Percentiles rank a stretch among this genome's conserved stretches.
These are phyloP conservation scores for Peronospora destructor DNA, from an alignment of 352 stramenopile genomes.

Conservation along the genomic window DNA sequence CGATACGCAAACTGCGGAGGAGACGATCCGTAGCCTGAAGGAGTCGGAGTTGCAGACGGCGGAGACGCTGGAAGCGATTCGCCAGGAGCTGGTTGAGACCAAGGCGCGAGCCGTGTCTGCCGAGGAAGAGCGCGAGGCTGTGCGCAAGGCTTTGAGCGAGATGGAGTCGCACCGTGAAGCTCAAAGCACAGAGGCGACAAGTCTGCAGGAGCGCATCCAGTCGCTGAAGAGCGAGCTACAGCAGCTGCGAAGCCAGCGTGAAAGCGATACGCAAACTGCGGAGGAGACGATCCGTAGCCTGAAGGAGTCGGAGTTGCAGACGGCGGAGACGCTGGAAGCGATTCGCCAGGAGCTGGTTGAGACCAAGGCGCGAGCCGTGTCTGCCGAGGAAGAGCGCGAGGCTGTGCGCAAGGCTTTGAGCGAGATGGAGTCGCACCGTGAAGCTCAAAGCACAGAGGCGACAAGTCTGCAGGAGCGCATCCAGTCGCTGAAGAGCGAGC, in stretches of 20 bases:
- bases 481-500: constrained; percentile 18
- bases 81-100: constrained; percentile 18
- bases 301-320: constrained; percentile 16
- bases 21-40: constrained; percentile 22
- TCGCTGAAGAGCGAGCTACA: constrained; percentile 22
- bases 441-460: constrained; percentile 14
- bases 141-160: constrained; percentile 12
- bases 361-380: constrained; percentile 11
- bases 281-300: constrained; percentile 20
- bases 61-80: constrained; percentile 15
- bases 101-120: constrained; percentile 11
- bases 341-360: constrained; percentile 22
- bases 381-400: constrained; percentile 16
- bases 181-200: constrained; percentile 9
- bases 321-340: constrained; percentile 11
- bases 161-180: constrained; percentile 14
- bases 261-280: constrained; percentile 12
- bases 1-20: constrained; percentile 13
- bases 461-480: constrained; percentile 6
- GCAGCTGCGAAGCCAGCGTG: constrained; percentile 17
- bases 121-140: constrained; percentile 18
- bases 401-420: constrained; percentile 11
- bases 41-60: constrained; percentile 8
- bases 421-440: constrained; percentile 14
- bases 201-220: constrained; percentile 5